Evolutionary conservation across 352 stramenopile species (phyloP).

Genomic region (Globisporangium acanthophoron): DNA sequence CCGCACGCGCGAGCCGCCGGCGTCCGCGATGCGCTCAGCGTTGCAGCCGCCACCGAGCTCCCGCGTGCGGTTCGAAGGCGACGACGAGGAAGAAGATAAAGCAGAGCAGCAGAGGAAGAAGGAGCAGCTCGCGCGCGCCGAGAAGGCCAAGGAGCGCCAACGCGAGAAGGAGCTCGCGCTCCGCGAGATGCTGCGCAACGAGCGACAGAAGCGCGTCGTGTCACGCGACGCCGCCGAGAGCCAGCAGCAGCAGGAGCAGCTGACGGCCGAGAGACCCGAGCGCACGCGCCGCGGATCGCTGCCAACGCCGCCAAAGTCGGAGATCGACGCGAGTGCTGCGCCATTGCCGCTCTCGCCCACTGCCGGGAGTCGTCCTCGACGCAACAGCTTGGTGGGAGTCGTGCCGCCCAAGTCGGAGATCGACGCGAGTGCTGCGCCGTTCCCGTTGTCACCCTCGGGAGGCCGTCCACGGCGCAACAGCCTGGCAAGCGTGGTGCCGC

Average conservation of each 20-base stretch:
- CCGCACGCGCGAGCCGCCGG: slow-evolving; percentile 19
- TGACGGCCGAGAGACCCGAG: neutral
- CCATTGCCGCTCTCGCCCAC: slow-evolving; percentile 12
- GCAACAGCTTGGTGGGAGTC: neutral
- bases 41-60: slow-evolving; percentile 34
- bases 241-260: neutral
- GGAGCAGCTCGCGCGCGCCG: slow-evolving; percentile 1
- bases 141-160: slow-evolving; percentile 10
- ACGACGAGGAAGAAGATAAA: slow-evolving; percentile 9
- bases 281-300: slow-evolving; percentile 6
- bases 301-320: slow-evolving; percentile 24
- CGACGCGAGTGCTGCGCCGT: slow-evolving; percentile 7
- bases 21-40: slow-evolving; percentile 24
- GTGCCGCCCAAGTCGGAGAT: slow-evolving; percentile 20
- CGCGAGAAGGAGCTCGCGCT: slow-evolving; percentile 9
- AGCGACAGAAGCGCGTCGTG: slow-evolving; percentile 5
- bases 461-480: slow-evolving; percentile 14
- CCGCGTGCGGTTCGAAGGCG: slow-evolving; percentile 26
- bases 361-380: neutral
- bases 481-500: slow-evolving; percentile 22
- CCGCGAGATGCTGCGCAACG: slow-evolving; percentile 7
- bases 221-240: slow-evolving; percentile 6
- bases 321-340: slow-evolving; percentile 29
- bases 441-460: too few relatives aligned
- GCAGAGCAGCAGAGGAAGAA: slow-evolving; percentile 8